Percentiles rank a stretch among this genome's conserved stretches.
These are phyloP conservation scores for Thalia dealbata DNA, from an alignment of 176 grass and related monocot species.

Conservation along the genomic window DNA sequence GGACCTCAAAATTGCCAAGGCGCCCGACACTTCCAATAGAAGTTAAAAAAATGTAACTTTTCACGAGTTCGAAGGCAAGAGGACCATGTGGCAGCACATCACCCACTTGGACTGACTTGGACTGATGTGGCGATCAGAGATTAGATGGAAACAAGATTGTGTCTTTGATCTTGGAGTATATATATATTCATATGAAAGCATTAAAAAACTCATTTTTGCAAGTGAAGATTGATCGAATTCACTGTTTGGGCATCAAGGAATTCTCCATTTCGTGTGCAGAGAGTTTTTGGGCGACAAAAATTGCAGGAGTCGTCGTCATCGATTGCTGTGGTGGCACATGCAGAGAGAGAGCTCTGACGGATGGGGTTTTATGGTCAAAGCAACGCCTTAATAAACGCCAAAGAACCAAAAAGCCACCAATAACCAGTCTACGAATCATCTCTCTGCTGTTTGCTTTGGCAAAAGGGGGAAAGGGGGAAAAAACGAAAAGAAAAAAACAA, in stretches of 20 bases:
- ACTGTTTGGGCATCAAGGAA: neutral
- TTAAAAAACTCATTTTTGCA: neutral
- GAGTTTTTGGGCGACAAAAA: neutral
- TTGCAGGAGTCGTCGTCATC: neutral
- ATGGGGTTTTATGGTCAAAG: conserved; percentile 4
- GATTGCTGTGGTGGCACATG: neutral
- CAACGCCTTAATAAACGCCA: neutral
- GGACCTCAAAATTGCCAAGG: neutral
- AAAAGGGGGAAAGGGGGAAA: neutral
- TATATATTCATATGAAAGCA: too few relatives aligned
- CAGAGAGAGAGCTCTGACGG: neutral
- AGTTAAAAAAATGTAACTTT: neutral
- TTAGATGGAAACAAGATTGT: neutral
- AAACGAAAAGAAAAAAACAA: neutral
- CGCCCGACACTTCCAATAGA: neutral
- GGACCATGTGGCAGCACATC: neutral
- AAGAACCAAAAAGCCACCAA: neutral
- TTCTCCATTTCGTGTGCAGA: neutral
- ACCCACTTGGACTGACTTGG: neutral
- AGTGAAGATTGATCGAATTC: neutral
- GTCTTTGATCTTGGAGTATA: neutral
- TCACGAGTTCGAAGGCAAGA: neutral
- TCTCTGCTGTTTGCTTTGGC: neutral
- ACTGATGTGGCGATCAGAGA: neutral
- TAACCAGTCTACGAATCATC: neutral